Conservation (phyloP, 192 early-diverging fungal species). For the Coemansia brasiliensis region DNA sequence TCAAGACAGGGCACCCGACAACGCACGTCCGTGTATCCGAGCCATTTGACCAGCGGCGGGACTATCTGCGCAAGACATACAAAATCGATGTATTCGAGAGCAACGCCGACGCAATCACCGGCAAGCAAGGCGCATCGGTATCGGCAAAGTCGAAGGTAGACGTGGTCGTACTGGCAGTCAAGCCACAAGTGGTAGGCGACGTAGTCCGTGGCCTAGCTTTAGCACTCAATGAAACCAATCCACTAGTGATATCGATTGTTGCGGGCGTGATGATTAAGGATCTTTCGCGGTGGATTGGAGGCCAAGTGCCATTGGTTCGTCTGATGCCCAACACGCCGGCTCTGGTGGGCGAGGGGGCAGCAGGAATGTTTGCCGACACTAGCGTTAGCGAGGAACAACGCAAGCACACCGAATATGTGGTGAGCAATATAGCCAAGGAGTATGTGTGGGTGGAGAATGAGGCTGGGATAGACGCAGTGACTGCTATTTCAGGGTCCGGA, state of each 20-base stretch:
- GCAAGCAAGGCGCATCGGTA: conserved; percentile 12
- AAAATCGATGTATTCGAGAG: conserved; percentile 61
- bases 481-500: conserved; percentile 86
- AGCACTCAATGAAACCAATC: conserved; percentile 56
- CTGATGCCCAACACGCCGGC: conserved; percentile 98
- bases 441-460: conserved; percentile 84
- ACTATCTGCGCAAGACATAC: conserved; percentile 66
- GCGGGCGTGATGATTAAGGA: conserved; percentile 81
- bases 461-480: conserved; percentile 79
- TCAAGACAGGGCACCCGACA: conserved; percentile 70
- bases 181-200: conserved; percentile 81
- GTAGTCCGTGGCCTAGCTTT: conserved; percentile 64
- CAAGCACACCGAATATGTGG: conserved; percentile 64
- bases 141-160: conserved; percentile 32
- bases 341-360: conserved; percentile 81
- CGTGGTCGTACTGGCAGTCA: conserved; percentile 85
- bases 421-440: conserved; percentile 74
- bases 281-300: conserved; percentile 70
- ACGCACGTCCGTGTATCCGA: conserved; percentile 78
- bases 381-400: conserved; percentile 64
- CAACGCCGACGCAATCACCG: conserved; percentile 64
- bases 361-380: conserved; percentile 74
- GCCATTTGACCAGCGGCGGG: conserved; percentile 64
- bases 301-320: conserved; percentile 65
- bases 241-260: conserved; percentile 84